These are phyloP conservation scores for Baeospora myosura DNA, from an alignment of 1,284 basidiomycete species.

Conservation along the genomic window DNA sequence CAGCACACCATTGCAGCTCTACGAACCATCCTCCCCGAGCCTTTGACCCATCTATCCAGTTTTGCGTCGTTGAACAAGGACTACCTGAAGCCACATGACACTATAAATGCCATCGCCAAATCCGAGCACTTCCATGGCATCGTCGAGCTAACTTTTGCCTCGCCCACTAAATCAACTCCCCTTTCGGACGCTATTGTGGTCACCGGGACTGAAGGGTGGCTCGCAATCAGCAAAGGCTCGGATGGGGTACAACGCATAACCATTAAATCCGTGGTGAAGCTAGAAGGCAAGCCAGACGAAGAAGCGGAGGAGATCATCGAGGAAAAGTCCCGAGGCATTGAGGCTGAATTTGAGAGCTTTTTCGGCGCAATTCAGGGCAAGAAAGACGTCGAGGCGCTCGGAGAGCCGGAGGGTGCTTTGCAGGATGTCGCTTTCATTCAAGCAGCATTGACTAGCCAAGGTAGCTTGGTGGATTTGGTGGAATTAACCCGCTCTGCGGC, in stretches of 20 bases:
- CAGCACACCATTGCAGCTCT: slow-evolving; percentile 61
- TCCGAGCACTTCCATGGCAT: slow-evolving; percentile 52
- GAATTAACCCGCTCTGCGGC: too few species aligned
- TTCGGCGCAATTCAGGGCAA: slow-evolving; percentile 44
- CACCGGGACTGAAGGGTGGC: slow-evolving; percentile 54
- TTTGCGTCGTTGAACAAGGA: slow-evolving; percentile 63
- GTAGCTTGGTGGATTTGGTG: too few species aligned
- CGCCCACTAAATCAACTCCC: slow-evolving; percentile 38
- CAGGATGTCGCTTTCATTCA: slow-evolving; percentile 68
- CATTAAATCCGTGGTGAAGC: slow-evolving; percentile 36
- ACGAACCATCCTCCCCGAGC: slow-evolving; percentile 50
- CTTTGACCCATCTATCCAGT: slow-evolving; percentile 46
- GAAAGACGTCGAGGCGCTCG: slow-evolving; percentile 37
- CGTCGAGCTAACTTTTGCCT: slow-evolving; percentile 49
- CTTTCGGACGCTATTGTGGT: slow-evolving; percentile 40
- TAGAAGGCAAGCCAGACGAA: slow-evolving; percentile 35
- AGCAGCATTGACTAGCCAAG: too few species aligned
- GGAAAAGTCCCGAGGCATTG: slow-evolving; percentile 43
- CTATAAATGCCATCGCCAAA: slow-evolving; percentile 49
- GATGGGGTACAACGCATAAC: slow-evolving; percentile 25
- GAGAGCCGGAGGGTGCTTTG: slow-evolving; percentile 51
- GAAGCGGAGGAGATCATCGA: slow-evolving; percentile 39
- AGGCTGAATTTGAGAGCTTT: slow-evolving; percentile 55
- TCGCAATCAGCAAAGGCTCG: slow-evolving; percentile 34
- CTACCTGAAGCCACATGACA: slow-evolving; percentile 70